Evolutionary conservation across 2,329 filamentous ascomycete genomes (phyloP).

Genomic region (Colletotrichum karsti): DNA sequence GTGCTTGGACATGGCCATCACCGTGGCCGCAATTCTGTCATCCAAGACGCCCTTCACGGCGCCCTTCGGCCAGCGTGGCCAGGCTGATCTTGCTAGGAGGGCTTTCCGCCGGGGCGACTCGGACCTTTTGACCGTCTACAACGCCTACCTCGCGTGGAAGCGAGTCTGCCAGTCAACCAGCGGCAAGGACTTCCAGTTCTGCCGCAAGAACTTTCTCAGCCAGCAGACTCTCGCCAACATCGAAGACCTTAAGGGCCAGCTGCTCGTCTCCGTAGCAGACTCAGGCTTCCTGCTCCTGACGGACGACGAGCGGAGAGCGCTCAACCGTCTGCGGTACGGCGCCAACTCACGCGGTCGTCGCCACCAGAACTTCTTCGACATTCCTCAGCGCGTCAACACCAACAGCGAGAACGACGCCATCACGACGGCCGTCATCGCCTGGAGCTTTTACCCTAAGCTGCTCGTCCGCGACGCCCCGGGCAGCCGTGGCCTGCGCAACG

Average conservation of each 20-base stretch:
- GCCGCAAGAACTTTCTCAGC: slow-evolving; percentile 92
- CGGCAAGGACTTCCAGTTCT: slow-evolving; percentile 86
- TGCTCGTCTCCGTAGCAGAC: slow-evolving; percentile 85
- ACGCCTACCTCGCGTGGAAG: slow-evolving; percentile 92
- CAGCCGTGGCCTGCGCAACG: slow-evolving; percentile 85
- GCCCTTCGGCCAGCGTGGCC: slow-evolving; percentile 82
- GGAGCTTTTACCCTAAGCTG: slow-evolving; percentile 96
- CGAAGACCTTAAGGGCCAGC: slow-evolving; percentile 93
- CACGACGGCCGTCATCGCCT: slow-evolving; percentile 84
- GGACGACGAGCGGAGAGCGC: slow-evolving; percentile 72
- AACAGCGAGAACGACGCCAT: slow-evolving; percentile 85
- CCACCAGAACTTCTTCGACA: slow-evolving; percentile 80
- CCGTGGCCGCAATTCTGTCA: slow-evolving; percentile 90
- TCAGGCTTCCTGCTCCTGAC: slow-evolving; percentile 83
- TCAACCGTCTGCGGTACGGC: slow-evolving; percentile 75
- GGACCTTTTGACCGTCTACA: slow-evolving; percentile 91
- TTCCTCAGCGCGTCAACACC: slow-evolving; percentile 77
- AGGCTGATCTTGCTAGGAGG: slow-evolving; percentile 81
- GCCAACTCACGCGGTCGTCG: slow-evolving; percentile 58
- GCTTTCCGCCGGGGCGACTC: slow-evolving; percentile 88
- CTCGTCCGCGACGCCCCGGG: slow-evolving; percentile 77
- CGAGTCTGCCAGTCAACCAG: slow-evolving; percentile 75
- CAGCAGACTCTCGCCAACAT: slow-evolving; percentile 91
- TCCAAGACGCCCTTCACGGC: slow-evolving; percentile 94
- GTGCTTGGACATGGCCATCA: slow-evolving; percentile 91